Conservation (phyloP, 495 filamentous ascomycete genomes). For the Xylaria nigripes region DNA sequence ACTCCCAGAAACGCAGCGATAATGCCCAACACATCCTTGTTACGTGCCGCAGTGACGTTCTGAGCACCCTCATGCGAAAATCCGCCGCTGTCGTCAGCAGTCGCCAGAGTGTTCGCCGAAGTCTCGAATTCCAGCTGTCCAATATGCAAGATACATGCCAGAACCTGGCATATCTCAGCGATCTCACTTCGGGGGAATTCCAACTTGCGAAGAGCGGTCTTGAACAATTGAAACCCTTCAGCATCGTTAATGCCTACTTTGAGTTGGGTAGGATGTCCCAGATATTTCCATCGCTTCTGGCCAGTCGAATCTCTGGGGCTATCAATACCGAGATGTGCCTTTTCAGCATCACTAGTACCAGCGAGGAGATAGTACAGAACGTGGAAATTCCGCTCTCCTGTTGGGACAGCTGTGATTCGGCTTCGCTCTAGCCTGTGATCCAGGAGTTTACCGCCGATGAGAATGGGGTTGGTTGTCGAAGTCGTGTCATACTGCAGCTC, state of each 20-base stretch:
- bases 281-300: slow-evolving; percentile 84
- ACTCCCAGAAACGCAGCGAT: slow-evolving; percentile 90
- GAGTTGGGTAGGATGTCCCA: slow-evolving; percentile 91
- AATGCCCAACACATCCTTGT: slow-evolving; percentile 79
- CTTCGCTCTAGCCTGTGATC: slow-evolving; percentile 89
- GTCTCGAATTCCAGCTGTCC: slow-evolving; percentile 89
- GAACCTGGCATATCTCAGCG: slow-evolving; percentile 89
- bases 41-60: slow-evolving; percentile 75
- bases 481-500: slow-evolving; percentile 93
- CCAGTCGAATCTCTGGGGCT: slow-evolving; percentile 42
- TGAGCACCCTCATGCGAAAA: slow-evolving; percentile 93
- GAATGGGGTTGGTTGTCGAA: slow-evolving; percentile 65
- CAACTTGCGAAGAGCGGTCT: slow-evolving; percentile 85
- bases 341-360: slow-evolving; percentile 85
- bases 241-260: slow-evolving; percentile 94
- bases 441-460: slow-evolving; percentile 89
- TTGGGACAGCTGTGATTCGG: slow-evolving; percentile 81
- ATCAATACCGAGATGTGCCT: slow-evolving; percentile 80
- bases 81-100: slow-evolving; percentile 85
- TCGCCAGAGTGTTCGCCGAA: slow-evolving; percentile 64
- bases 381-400: slow-evolving; percentile 94
- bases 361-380: slow-evolving; percentile 90
- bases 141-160: slow-evolving; percentile 87
- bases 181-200: slow-evolving; percentile 91
- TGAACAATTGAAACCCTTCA: slow-evolving; percentile 95